Evolutionary conservation across 257 asterid genomes (phyloP), one percentile per base, ranked within the genome.

Genomic region (Mitragyna speciosa): DNA sequence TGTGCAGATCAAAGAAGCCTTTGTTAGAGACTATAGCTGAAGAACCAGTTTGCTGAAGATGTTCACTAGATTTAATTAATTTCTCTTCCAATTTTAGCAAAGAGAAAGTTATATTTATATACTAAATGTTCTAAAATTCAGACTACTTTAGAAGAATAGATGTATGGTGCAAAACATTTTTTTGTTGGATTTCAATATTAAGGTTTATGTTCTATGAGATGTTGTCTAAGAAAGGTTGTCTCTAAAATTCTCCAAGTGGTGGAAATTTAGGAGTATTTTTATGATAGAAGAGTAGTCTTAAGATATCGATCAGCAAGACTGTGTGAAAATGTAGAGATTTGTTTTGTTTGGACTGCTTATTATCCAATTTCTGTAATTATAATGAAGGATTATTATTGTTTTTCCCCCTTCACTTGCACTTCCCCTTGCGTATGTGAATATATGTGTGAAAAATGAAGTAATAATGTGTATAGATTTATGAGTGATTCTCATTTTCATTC

Each of bases 1-100:
- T 88, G 86, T 86, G 91, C 87, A 81, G 98, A 79, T 94, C 98
- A 36, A 94, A 91, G 91, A 94, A 92, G 80, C 98, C 98, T 43
- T 76, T 92, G 89, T 82, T 94, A 86, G 98, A 91, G 89, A 94
- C 98, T 4, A 94, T 94, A 76, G 83, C 78, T 31, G 97, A 94
- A 88, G 96, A 94, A 68, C 89, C 93, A 15, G 76, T 78, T 52
- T 80, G 70, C 48, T 47, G 70, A 54, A 83, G 89, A 88, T 83
- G 73, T 0, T 12, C 7, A 70, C 0, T 19, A 33, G 2, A 7
- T 39, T 36, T 3, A 30, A 59, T 73, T 63, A 1, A 56, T 77
- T 74, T 78, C 76, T 78, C 80, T 70, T 78, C 31, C 19, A 43
- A 56, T 64, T 78, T 82, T 78, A 45, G 61, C 30, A 72, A 64